Evolutionary conservation across 2,329 filamentous ascomycete species (phyloP), one percentile per base, ranked within the genome.

Genomic region (Lasiodiplodia sp.): DNA sequence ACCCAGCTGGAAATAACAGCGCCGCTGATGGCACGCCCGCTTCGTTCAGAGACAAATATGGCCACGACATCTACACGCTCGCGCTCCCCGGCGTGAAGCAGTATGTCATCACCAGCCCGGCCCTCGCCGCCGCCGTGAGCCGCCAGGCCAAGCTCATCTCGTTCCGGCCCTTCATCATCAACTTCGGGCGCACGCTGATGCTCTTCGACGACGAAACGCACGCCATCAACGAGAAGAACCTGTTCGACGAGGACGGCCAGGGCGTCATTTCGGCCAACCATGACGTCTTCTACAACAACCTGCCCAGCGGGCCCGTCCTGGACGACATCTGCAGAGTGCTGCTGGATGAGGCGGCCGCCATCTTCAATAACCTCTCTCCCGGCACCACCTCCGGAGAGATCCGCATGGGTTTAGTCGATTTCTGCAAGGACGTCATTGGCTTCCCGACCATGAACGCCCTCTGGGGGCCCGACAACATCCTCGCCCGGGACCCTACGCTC

Each of bases 61-160:
- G 70, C 21, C 66, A 72, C 52, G 75, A 74, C 11, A 81, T 84
- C 67, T 82, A 79, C 63, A 84, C 84, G 0, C 73, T 86, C 4
- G 82, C 80, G 12, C 82, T 85, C 74, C 74, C 84, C 31, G 79
- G 75, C 58, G 73, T 77, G 47, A 82, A 82, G 65, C 73, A 83
- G 25, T 86, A 86, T 72, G 71, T 81, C n/a, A 78, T 85, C 25
- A 81, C 76, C 53, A 77, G 79, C 5, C 80, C 84, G 1, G 63
- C 72, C 0, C 71, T 86, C 4, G 75, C 82, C 18, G 76, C 79
- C 28, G 72, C 78, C 7, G 78, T 81, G 14, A 77, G 83, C 40
- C 80, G 82, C 25, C 76, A 76, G 23, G 73, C 75, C 37, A 80
- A 81, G 49, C 76, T 78, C 25, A 73, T 85, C 25, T 79, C 77